Evolutionary conservation across 1,139 yeast genomes (phyloP), one percentile per base, ranked within the genome.

Genomic region (Yamadazyma taylorii): DNA sequence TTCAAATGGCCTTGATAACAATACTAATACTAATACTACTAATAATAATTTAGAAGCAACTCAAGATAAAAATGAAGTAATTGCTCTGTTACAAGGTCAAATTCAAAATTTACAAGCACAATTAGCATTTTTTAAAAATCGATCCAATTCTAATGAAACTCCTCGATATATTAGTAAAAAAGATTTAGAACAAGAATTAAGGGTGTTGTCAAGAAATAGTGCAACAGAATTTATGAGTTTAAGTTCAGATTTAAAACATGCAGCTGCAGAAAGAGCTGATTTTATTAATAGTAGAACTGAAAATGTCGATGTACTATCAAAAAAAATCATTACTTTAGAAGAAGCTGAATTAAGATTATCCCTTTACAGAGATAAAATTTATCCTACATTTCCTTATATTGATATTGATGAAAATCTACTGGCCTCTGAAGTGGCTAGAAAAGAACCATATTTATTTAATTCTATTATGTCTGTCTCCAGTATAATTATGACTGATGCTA

Each of bases 401-500:
- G 70, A 65, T 23, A 53, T 85, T 2, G 75, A 79, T 0, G 58
- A 52, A 0, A 60, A 65, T 17, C 41, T 66, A 12, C 57, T 75
- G 2, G 69, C 76, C 2, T 78, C 73, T 12, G 66, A 64, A 14
- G 53, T 88, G 36, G 66, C 81, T 34, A 54, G 54, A 7, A 60
- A 69, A 2, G 72, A 69, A 36, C 95, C 95, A 2, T 66, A 75
- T 29, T 57, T 88, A 33, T 78, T 86, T 47, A 73, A 81, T 34
- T 69, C 85, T 0, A 62, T 87, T 16, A 76, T 88, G 76, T 73
- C 86, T 1, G 72, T 80, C 10, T 65, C 86, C 1, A 77, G 84
- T 5, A 55, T 72, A 26, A 60, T 74, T 6, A 45, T 68, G 39
- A 58, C 67, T 9, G 59, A 63, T 2, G 52, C 58, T 5, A 56